These are phyloP conservation scores for Boeremia lycopersici DNA, from an alignment of 2,329 filamentous ascomycete species.

Conservation along the genomic window DNA sequence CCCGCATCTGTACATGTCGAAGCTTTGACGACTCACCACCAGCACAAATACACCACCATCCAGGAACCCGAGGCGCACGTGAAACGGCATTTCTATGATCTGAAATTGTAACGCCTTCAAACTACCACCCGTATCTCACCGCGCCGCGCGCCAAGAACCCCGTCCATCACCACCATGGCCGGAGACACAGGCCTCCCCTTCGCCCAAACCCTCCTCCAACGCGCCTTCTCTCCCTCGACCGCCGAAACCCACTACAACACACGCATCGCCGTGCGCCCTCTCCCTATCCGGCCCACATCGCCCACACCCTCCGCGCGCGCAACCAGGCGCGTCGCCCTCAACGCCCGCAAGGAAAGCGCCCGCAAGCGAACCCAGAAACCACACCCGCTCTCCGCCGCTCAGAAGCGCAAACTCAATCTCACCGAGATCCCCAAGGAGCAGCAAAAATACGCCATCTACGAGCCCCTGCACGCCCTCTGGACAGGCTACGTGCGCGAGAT, in stretches of 20 bases:
- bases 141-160: not conserved
- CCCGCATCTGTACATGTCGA: not conserved
- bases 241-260: conserved; percentile 76
- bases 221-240: conserved; percentile 78
- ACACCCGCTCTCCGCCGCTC: conserved; percentile 75
- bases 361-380: conserved; percentile 57
- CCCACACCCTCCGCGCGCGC: conserved; percentile 60
- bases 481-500: conserved; percentile 83
- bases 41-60: not conserved
- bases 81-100: not conserved
- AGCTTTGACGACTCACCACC: not conserved
- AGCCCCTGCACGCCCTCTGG: conserved; percentile 80
- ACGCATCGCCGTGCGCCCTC: conserved; percentile 80
- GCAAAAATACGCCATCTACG: conserved; percentile 76
- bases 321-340: conserved; percentile 59
- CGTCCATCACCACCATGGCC: conserved; percentile 23
- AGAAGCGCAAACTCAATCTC: conserved; percentile 74
- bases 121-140: not conserved
- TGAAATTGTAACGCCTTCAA: not conserved
- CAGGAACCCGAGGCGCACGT: too few species aligned
- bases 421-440: conserved; percentile 74
- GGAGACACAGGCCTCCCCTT: conserved; percentile 24
- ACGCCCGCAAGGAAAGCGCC: conserved; percentile 42
- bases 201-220: conserved; percentile 67
- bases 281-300: conserved; percentile 78